phyloP scores from a whole-genome alignment of 148 eudicot species.

The Camellia lanceoleosa region DNA sequence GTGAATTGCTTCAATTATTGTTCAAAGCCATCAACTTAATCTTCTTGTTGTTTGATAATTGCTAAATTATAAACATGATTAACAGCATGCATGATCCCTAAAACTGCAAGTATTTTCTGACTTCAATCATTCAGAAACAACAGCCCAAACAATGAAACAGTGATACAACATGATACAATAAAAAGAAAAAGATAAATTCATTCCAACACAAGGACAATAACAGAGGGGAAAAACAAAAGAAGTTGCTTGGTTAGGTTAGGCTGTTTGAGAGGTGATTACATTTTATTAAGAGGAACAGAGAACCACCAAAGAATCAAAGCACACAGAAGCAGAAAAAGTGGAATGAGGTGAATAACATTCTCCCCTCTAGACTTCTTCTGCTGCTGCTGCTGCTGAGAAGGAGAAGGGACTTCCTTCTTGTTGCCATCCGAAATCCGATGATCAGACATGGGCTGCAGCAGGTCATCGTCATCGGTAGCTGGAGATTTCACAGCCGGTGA shows the following conservation, averaged over 20 bases:
- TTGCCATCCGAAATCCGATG: slow-evolving; percentile 16
- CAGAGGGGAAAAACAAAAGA: neutral
- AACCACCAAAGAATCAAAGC: slow-evolving; percentile 48
- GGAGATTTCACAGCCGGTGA: slow-evolving; percentile 15
- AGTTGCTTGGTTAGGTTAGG: neutral
- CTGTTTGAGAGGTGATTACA: neutral
- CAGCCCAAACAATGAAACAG: neutral
- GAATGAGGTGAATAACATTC: slow-evolving; percentile 49
- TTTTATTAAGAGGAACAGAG: slow-evolving; percentile 22
- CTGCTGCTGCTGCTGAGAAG: neutral
- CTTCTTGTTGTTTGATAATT: too few relatives aligned
- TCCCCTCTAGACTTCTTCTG: slow-evolving; percentile 21
- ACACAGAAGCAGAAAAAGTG: slow-evolving; percentile 43
- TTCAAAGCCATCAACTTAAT: too few relatives aligned
- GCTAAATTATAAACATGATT: too few relatives aligned
- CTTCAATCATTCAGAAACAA: too few relatives aligned
- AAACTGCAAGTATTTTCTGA: too few relatives aligned
- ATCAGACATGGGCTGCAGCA: slow-evolving; percentile 14
- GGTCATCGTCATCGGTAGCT: slow-evolving; percentile 5
- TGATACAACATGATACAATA: neutral
- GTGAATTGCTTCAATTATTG: too few relatives aligned
- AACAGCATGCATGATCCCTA: too few relatives aligned
- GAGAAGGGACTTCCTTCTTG: slow-evolving; percentile 26
- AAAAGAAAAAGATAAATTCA: neutral
- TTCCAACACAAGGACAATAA: neutral